phyloP scores from a whole-genome alignment of 331 rosid genomes.

The Rosa hybrid region DNA sequence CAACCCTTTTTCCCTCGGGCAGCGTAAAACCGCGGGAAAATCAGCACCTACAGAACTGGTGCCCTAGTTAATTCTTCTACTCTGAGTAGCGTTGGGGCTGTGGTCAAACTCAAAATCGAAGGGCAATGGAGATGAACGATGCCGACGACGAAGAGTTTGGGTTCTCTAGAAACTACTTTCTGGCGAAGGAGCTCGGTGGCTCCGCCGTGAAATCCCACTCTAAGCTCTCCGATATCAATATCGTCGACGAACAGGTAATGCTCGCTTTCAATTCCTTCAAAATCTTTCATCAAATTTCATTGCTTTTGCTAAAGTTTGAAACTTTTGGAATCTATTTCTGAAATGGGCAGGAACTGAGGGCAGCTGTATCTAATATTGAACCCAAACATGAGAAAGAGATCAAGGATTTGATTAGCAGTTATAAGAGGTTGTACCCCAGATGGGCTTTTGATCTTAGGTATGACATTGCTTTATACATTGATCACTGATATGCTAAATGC shows the following conservation, averaged over 20 bases:
- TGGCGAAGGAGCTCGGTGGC: slow-evolving; percentile 72
- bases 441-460: slow-evolving; percentile 77
- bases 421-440: slow-evolving; percentile 47
- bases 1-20: not conserved
- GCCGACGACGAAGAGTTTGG: slow-evolving; percentile 62
- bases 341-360: slow-evolving; percentile 62
- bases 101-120: not conserved
- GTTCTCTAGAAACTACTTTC: slow-evolving; percentile 83
- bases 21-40: slow-evolving; percentile 20
- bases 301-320: not conserved
- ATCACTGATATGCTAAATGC: not conserved
- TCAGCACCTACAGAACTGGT: not conserved
- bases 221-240: slow-evolving; percentile 65
- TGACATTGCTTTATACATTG: not conserved
- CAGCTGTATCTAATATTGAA: slow-evolving; percentile 51
- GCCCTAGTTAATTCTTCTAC: no score
- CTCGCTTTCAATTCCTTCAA: not conserved
- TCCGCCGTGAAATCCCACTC: slow-evolving; percentile 61
- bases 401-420: slow-evolving; percentile 45
- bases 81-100: not conserved
- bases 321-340: not conserved
- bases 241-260: slow-evolving; percentile 81
- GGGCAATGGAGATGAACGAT: slow-evolving; percentile 44
- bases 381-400: slow-evolving; percentile 79
- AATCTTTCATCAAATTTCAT: not conserved